Evolutionary conservation across 192 early-diverging fungal species (phyloP).

Genomic region (Tieghemiomyces parasiticus): DNA sequence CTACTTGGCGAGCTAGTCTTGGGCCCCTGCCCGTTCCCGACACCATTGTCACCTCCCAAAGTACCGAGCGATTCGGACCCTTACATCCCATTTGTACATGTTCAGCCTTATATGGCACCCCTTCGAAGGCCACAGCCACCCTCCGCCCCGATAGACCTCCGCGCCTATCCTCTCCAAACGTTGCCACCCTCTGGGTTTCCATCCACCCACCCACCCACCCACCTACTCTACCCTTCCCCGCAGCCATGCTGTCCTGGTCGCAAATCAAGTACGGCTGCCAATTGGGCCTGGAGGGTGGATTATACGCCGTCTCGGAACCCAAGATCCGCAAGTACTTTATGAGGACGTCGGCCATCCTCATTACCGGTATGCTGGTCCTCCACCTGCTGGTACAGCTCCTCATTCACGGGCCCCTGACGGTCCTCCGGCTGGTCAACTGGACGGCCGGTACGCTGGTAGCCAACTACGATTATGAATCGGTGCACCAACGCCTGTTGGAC

Average conservation of each 20-base stretch:
- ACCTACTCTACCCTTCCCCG: not conserved
- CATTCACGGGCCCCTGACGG: slow-evolving; percentile 25
- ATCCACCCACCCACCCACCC: too few relatives aligned
- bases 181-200: too few relatives aligned
- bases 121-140: too few relatives aligned
- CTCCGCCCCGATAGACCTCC: too few relatives aligned
- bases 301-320: slow-evolving; percentile 28
- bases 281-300: slow-evolving; percentile 26
- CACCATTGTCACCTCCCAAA: too few relatives aligned
- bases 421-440: slow-evolving; percentile 20
- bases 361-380: slow-evolving; percentile 22
- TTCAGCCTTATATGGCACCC: too few relatives aligned
- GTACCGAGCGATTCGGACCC: too few relatives aligned
- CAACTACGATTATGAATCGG: slow-evolving; percentile 18
- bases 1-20: too few relatives aligned
- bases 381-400: slow-evolving; percentile 27
- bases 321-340: slow-evolving; percentile 25
- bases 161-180: too few relatives aligned
- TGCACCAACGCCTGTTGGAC: slow-evolving; percentile 17
- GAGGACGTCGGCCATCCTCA: slow-evolving; percentile 22
- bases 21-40: too few relatives aligned
- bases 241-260: slow-evolving; percentile 9
- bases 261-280: slow-evolving; percentile 16
- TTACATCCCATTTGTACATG: too few relatives aligned
- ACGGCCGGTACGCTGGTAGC: slow-evolving; percentile 13